Base-by-base conservation (phyloP, 345 rosid species). In the Erodium maritimum region DNA sequence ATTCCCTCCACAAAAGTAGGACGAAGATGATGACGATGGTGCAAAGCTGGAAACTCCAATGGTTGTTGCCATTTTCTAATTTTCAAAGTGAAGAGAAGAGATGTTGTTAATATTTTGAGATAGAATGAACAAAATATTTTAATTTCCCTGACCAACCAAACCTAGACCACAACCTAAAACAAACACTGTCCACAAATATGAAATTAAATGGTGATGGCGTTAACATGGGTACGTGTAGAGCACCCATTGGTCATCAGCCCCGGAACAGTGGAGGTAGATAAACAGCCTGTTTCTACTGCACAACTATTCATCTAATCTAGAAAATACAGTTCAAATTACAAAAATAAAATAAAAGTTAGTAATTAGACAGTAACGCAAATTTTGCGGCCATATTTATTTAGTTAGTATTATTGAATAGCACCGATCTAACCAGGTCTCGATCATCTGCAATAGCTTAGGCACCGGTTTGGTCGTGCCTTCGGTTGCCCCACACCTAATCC, bases 1-100 rank as follows among this genome's bases (percentile, higher is more conserved):
- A 17, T 50, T 50, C 6, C 53, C 1, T 3, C 19, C 53, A 51
- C 21, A 2, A 11, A 2, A 19, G 17, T 17, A 17, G 19, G 21
- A 51, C 5, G 54, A 51, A 51, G 54, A 51, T 1, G 54, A 51
- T 51, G 54, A 51, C 2, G 53, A 17, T 50, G 53, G 17, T 17
- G 54, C 5, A n/a, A 51, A 51, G n/a, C 54, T 51, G 54, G 54
- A 51, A 51, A 51, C 54, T 19, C 54, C 54, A 51, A 51, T 51
- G 17, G 54, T 19, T 51, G 21, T 51, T 51, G 54, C 54, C 54
- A 51, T 51, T 51, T n/a, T 5, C 54, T 4, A 29, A 3, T 3
- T 3, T 29, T 3, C 34, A 29, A 42, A 12, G 3, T 42, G 3
- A 10, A 42, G 13, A 42, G 17, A 14, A 42, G 14, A 42, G 12